A percentile compares a stretch with the other conserved stretches of the same genome.
Conservation (phyloP, 108 stramenopile species). For the Chaetoceros muelleri region DNA sequence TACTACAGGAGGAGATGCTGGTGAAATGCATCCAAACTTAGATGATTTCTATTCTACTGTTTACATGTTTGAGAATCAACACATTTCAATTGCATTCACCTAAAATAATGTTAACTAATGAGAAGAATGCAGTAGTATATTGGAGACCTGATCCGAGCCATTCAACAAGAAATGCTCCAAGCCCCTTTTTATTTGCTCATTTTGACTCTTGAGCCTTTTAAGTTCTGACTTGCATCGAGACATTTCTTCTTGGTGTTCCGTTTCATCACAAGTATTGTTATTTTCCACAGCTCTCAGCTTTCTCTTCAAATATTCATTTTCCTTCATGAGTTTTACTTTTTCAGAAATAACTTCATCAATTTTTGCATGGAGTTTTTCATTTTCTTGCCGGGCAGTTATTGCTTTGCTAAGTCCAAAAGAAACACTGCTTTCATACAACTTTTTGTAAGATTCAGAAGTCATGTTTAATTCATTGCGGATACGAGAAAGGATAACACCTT, state of each 20-base stretch:
- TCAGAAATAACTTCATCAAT: background rate
- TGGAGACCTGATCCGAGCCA: too few species aligned
- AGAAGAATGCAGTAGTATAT: too few species aligned
- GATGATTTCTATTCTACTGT: too few species aligned
- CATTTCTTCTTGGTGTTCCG: background rate
- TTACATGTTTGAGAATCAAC: too few species aligned
- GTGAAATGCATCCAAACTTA: too few species aligned
- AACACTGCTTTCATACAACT: background rate
- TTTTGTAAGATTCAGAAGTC: background rate
- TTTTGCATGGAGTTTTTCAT: background rate
- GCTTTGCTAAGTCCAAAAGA: background rate
- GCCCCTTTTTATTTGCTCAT: background rate
- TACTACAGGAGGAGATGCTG: too few species aligned
- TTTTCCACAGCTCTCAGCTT: background rate
- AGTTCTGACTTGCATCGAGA: background rate
- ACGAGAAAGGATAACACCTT: background rate
- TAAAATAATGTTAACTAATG: too few species aligned
- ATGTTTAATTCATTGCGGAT: background rate
- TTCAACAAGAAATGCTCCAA: too few species aligned
- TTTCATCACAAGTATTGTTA: background rate
- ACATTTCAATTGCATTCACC: too few species aligned
- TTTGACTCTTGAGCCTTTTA: background rate
- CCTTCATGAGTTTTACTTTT: background rate
- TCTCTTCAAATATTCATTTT: background rate
- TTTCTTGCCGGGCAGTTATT: background rate